These are phyloP conservation scores for Cadophora sp. DNA, from an alignment of 2,329 filamentous ascomycete genomes.

Conservation along the genomic window DNA sequence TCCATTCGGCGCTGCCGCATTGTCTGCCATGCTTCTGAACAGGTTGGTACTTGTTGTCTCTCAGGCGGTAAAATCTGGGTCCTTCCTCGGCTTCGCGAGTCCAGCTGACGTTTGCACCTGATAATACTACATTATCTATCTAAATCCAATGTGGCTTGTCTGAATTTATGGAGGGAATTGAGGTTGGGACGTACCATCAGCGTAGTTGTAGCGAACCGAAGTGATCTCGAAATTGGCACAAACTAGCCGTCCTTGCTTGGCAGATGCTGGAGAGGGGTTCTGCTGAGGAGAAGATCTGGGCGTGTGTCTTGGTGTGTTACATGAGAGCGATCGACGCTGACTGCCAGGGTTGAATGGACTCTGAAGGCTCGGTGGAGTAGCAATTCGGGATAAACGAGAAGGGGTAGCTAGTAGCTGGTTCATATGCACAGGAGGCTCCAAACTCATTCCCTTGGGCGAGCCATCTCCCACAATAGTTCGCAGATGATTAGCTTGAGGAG, in stretches of 20 bases:
- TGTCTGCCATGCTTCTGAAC: background rate
- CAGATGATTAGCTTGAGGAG: background rate
- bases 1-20: background rate
- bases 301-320: background rate
- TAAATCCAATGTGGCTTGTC: background rate
- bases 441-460: background rate
- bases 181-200: background rate
- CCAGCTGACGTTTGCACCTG: background rate
- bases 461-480: background rate
- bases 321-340: background rate
- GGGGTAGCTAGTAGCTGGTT: background rate
- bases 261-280: background rate
- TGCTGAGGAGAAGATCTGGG: background rate
- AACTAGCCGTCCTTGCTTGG: background rate
- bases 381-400: background rate
- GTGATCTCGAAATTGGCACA: constrained; percentile 3
- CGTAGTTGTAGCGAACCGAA: background rate
- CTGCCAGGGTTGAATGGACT: background rate
- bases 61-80: background rate
- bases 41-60: background rate
- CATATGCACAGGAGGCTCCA: background rate
- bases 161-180: background rate
- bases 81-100: background rate
- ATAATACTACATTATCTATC: background rate
- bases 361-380: background rate